Evolutionary conservation across 768 basidiomycete species (phyloP).

Genomic region (Aureoboletus auriporus): DNA sequence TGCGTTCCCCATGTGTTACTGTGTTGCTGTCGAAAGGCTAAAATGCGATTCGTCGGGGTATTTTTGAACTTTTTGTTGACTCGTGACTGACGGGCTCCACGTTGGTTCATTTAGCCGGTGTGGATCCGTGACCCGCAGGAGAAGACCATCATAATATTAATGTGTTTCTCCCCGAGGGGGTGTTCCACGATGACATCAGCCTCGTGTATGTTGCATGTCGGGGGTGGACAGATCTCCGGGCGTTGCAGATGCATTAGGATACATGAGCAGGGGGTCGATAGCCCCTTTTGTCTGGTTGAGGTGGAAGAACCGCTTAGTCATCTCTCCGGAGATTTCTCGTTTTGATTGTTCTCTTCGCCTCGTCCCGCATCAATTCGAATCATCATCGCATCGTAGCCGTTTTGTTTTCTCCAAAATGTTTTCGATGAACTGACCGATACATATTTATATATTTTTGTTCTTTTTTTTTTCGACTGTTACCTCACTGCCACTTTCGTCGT

Average conservation of each 20-base stretch:
- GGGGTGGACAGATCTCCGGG: no score
- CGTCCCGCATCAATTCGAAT: constrained; percentile 11
- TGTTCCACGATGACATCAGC: no score
- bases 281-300: no score
- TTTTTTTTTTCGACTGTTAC: not conserved
- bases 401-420: constrained; percentile 5
- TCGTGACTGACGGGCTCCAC: no score
- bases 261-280: no score
- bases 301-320: constrained; percentile 20
- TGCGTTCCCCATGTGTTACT: not conserved
- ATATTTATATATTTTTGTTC: not conserved
- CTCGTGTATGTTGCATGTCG: no score
- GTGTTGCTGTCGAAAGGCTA: no score
- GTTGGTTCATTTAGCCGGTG: no score
- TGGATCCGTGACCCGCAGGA: no score
- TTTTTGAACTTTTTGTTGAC: not conserved
- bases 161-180: no score
- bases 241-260: no score
- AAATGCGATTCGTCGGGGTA: not conserved
- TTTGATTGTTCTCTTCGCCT: constrained; percentile 8
- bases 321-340: constrained; percentile 4
- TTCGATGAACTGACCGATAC: constrained; percentile 7
- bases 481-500: not conserved
- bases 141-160: no score
- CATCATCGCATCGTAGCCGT: constrained; percentile 7